Base-by-base conservation (phyloP, 192 early-diverging fungal species). In the Gamsiella multidivaricata region DNA sequence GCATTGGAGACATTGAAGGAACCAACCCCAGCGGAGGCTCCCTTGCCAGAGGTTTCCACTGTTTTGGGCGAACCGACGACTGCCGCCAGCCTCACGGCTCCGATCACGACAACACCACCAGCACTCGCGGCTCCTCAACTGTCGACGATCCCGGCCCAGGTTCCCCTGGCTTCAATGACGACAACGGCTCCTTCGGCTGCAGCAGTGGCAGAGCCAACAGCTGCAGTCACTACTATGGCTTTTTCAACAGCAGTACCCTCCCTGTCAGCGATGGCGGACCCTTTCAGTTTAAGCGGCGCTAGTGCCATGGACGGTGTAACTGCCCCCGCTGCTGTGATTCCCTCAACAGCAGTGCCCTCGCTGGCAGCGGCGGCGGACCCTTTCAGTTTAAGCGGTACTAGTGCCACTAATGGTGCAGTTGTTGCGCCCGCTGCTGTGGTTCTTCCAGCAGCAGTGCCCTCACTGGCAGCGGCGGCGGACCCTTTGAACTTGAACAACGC, bases 1-100 rank as follows among this genome's bases (percentile, higher is more conserved):
- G 43, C 59, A 20, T 61, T 61, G 45, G 59, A 49, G 31, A 46
- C 45, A 20, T 18, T 61, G 17, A 61, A 61, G 45, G 59, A 61
- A 20, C 59, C 59, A 3, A 31, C 23, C 14, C 59, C 59, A 33
- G 29, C 46, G 28, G 31, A 26, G 18, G 9, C 29, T 6, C 37
- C 51, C 20, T 15, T 54, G 26, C 49, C 63, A 54, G 63, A 53
- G 20, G 1, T 42, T 3, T 22, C 23, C 17, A 65, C 51, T 15
- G 50, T 51, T 17, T 39, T 52, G 25, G 29, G 5, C 43, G n/a
- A 65, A 3, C 63, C 49, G 14, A 22, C 36, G 8, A 15, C 37
- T 2, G 22, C 45, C 5, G 37, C 25, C 10, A 36, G 10, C 15
- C 17, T 33, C 10, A 20, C 29, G 11, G 20, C 37, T 18, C 50